phyloP scores from a whole-genome alignment of 1,139 yeast genomes.

The Suhomyces panamericanus region DNA sequence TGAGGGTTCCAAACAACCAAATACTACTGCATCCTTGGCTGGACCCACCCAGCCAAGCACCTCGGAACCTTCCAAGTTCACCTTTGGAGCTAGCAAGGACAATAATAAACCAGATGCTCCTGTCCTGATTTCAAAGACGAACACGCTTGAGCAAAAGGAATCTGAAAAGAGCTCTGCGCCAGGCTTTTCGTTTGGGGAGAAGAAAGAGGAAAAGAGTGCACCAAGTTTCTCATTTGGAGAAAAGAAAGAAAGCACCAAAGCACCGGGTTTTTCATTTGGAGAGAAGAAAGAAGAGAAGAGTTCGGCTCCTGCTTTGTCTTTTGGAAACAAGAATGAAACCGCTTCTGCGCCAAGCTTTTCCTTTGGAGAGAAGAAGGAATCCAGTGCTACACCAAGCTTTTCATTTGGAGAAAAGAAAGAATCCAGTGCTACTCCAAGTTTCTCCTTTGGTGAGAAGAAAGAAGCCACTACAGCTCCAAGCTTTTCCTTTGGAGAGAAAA shows the following conservation, averaged over 20 bases:
- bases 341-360: neutral
- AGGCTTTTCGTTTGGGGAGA: neutral
- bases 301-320: neutral
- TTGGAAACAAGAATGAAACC: neutral
- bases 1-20: neutral
- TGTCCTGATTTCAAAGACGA: neutral
- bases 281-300: neutral
- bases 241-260: neutral
- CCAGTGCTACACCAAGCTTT: neutral
- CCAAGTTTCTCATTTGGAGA: slow-evolving; percentile 5
- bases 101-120: neutral
- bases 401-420: neutral
- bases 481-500: neutral
- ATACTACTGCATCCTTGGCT: neutral
- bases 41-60: too few relatives aligned
- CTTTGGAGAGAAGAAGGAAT: neutral
- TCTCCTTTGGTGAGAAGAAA: slow-evolving; percentile 14
- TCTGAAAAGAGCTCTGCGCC: slow-evolving; percentile 2
- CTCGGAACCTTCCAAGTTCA: too few relatives aligned
- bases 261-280: neutral
- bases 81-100: neutral
- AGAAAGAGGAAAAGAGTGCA: neutral
- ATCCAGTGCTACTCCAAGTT: slow-evolving; percentile 5
- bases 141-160: neutral
- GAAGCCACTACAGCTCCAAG: neutral